Conservation (phyloP, 2,329 filamentous ascomycete species). For the Penicillium sclerotiorum region DNA sequence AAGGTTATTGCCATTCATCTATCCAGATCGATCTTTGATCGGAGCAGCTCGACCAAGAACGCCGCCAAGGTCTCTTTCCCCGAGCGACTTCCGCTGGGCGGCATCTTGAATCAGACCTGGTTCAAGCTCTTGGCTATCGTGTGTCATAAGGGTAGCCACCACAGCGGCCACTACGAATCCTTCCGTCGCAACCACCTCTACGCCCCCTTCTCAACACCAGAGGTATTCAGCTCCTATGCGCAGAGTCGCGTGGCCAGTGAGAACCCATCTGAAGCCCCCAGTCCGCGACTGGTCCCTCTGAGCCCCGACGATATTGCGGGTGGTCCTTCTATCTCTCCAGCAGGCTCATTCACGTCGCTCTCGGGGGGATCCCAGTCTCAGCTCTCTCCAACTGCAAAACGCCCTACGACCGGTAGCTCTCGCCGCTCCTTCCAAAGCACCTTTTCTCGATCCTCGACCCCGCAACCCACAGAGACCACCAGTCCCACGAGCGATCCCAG, state of each 20-base stretch:
- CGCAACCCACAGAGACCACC: constrained; percentile 29
- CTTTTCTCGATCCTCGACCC: constrained; percentile 29
- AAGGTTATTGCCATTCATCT: constrained; percentile 90
- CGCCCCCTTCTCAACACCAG: constrained; percentile 78
- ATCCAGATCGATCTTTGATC: constrained; percentile 88
- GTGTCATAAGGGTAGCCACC: constrained; percentile 92
- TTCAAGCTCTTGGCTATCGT: constrained; percentile 87
- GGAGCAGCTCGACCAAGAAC: constrained; percentile 83
- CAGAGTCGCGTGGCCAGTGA: constrained; percentile 63
- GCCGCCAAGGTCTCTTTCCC: constrained; percentile 91
- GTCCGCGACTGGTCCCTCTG: constrained; percentile 49
- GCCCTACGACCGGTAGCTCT: constrained; percentile 35
- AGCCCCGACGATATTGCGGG: constrained; percentile 34
- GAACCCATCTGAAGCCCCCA: constrained; percentile 52
- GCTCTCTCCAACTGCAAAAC: constrained; percentile 22
- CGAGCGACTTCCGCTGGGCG: constrained; percentile 79
- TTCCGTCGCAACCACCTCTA: constrained; percentile 84
- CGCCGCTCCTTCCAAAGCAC: constrained; percentile 38
- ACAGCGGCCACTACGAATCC: constrained; percentile 96
- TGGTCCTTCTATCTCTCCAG: constrained; percentile 34
- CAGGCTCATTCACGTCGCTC: constrained; percentile 38
- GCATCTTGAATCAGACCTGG: constrained; percentile 72
- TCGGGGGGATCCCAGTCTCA: constrained; percentile 31
- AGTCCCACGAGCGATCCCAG: constrained; percentile 30
- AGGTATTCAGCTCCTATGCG: constrained; percentile 74